Evolutionary conservation across 208 protist species (phyloP).

Genomic region (Acanthamoeba castellanii): DNA sequence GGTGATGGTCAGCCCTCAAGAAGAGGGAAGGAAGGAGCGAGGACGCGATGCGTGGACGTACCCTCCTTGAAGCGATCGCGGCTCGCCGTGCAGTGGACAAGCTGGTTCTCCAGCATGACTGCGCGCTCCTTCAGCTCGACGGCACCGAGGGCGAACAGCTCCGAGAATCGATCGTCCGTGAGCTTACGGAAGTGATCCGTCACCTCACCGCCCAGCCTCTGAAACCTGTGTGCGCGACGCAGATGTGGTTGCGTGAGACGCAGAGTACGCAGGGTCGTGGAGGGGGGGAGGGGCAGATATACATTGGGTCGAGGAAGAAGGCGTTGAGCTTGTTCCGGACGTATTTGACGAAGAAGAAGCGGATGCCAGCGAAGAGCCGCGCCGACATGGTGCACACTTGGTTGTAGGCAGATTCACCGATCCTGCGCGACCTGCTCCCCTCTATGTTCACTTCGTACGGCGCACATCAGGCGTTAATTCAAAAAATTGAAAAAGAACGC

Average conservation of each 20-base stretch:
- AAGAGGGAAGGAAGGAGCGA: background rate
- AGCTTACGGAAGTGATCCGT: slow-evolving; percentile 83
- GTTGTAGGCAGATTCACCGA: slow-evolving; percentile 81
- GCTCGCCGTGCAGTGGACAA: slow-evolving; percentile 77
- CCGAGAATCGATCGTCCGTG: slow-evolving; percentile 76
- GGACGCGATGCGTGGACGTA: background rate
- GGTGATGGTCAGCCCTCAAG: background rate
- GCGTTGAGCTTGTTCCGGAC: slow-evolving; percentile 87
- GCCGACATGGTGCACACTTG: slow-evolving; percentile 81
- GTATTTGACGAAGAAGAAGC: slow-evolving; percentile 86
- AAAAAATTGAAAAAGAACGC: background rate
- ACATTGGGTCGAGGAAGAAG: slow-evolving; percentile 88
- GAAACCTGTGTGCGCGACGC: slow-evolving; percentile 71
- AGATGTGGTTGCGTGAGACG: background rate
- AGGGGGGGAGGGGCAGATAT: background rate
- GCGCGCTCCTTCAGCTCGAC: slow-evolving; percentile 74
- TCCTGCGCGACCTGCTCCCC: slow-evolving; percentile 50
- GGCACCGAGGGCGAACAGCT: slow-evolving; percentile 81
- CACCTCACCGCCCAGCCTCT: slow-evolving; percentile 69
- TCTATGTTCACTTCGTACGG: background rate
- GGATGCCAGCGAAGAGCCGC: slow-evolving; percentile 83
- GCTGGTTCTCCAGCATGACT: slow-evolving; percentile 73
- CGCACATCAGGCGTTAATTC: background rate
- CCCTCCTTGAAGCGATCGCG: slow-evolving; percentile 82
- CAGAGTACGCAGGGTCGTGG: background rate